Evolutionary conservation across 2,329 filamentous ascomycete species (phyloP).

Genomic region (Fusarium vanettenii): DNA sequence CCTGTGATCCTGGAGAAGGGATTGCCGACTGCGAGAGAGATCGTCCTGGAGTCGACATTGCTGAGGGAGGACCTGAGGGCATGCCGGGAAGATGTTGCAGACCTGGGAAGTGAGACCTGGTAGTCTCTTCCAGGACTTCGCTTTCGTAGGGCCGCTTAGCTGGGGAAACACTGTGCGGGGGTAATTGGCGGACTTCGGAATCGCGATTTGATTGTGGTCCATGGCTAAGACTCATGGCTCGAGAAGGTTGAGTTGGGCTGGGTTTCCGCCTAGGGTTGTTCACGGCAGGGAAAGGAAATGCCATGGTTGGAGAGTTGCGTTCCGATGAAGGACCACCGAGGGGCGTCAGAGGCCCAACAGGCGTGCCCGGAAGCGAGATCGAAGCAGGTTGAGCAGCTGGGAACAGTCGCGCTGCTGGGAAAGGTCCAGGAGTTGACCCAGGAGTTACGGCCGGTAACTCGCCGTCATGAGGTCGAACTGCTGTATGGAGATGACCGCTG

Average conservation of each 20-base stretch:
- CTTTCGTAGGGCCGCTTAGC: constrained; percentile 49
- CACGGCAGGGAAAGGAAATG: constrained; percentile 47
- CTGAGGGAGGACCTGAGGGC: constrained; percentile 33
- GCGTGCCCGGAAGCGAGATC: constrained; percentile 50
- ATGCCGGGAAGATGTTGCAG: constrained; percentile 42
- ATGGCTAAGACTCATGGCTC: constrained; percentile 46
- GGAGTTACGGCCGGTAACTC: constrained; percentile 28
- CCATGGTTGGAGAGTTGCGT: constrained; percentile 46
- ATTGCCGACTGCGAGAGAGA: constrained; percentile 52
- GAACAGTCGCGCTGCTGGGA: constrained; percentile 38
- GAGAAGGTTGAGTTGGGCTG: constrained; percentile 47
- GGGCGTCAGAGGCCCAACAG: constrained; percentile 43
- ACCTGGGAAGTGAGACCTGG: constrained; percentile 39
- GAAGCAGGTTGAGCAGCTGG: constrained; percentile 44
- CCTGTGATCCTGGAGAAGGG: constrained; percentile 37
- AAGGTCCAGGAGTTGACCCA: constrained; percentile 37
- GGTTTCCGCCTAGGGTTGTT: constrained; percentile 45
- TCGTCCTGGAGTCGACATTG: constrained; percentile 45
- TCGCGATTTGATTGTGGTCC: constrained; percentile 35
- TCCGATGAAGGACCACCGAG: constrained; percentile 47
- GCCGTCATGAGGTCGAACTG: constrained; percentile 32
- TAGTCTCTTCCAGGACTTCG: constrained; percentile 41
- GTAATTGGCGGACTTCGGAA: constrained; percentile 36
- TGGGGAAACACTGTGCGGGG: constrained; percentile 40
- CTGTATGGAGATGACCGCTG: constrained; percentile 15